Evolutionary conservation across 164 flowering plant genomes (phyloP), one percentile per base, ranked within the genome.

Genomic region (Macadamia integrifolia): DNA sequence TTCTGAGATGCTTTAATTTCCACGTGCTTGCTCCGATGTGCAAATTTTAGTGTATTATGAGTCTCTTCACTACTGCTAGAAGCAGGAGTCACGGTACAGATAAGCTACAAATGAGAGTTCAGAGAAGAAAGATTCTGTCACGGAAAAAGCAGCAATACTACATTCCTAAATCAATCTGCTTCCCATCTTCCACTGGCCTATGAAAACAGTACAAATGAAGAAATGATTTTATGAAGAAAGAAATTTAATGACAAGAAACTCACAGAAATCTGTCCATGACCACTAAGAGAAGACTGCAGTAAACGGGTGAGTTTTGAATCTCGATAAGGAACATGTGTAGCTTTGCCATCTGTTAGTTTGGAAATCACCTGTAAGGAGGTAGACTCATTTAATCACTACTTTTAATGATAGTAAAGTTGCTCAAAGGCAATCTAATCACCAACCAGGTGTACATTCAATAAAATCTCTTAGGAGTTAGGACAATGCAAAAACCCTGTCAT

Each of bases 41-140:
- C 93, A 82, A 90, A 90, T 74, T 90, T 90, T 59, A 88, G 60
- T 44, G 96, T 90, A 76, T 88, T 90, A 76, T 88, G 93, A 18
- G 96, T 90, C 71, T 90, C 96, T 68, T 90, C 93, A 67, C 81
- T 84, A 71, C 80, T 88, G 72, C 90, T 86, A 40, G 93, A 88
- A 58, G 96, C 91, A 67, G 96, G 96, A 43, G 96, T 90, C n/a
- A 90, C 85, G 6, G 89, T 88, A 77, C 96, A 90, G 73, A 90
- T 90, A 73, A 90, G 88, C 96, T 90, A 68, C 72, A 78, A 68
- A 59, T 71, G 40, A 55, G 52, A 9, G 10, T 18, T 48, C 42
- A 66, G n/a, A 46, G 49, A 67, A 62, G 48, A 64, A 64, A 53
- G 23, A 66, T 15, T 62, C 40, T 12, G 58, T 64, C n/a, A 10